Evolutionary conservation across 176 grass and related monocot species (phyloP).

Genomic region (Melocanna baccifera): DNA sequence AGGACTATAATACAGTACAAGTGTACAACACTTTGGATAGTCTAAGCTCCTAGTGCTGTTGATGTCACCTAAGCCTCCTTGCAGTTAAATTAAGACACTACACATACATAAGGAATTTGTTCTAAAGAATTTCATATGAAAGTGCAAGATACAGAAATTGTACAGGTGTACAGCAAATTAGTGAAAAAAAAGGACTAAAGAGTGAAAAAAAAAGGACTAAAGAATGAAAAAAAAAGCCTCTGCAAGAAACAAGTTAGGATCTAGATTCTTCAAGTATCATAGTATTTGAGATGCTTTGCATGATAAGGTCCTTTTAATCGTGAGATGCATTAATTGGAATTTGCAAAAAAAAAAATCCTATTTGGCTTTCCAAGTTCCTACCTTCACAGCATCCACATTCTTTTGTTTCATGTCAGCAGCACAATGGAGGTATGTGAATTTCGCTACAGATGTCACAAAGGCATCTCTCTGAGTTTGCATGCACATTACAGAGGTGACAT

Average conservation of each 20-base stretch:
- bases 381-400: conserved; percentile 98
- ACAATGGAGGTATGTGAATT: conserved; percentile 98
- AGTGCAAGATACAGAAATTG: background rate
- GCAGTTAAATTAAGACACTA: background rate
- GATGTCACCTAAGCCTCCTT: conserved; percentile 3
- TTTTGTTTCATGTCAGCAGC: conserved; percentile 99
- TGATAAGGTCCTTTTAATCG: conserved; percentile 2
- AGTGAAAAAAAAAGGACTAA: too few species aligned
- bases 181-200: background rate
- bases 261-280: background rate
- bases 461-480: conserved; percentile 99
- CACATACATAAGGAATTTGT: background rate
- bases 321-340: background rate
- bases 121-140: background rate
- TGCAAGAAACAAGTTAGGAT: background rate
- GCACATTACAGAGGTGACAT: conserved; percentile 88
- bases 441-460: conserved; percentile 96
- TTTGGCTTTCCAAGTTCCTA: conserved; percentile 34
- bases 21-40: background rate
- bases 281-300: background rate
- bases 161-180: background rate
- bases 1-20: conserved; percentile 3
- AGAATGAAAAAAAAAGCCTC: background rate
- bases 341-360: conserved; percentile 4
- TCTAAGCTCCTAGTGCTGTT: background rate